Evolutionary conservation across 768 basidiomycete species (phyloP).

Genomic region (Termitomyces sp.): DNA sequence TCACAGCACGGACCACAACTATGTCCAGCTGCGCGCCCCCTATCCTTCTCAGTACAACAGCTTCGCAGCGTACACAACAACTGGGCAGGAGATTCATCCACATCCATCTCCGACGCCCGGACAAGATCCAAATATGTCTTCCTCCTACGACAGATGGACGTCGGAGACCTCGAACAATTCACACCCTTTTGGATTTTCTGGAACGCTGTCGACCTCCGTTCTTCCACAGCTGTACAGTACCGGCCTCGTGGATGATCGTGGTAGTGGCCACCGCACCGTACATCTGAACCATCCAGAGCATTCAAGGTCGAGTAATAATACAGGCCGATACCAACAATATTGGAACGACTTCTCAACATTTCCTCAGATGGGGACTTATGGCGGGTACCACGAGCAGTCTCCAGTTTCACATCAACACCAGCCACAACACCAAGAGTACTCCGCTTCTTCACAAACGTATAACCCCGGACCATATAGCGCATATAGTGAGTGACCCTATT

Average conservation of each 20-base stretch:
- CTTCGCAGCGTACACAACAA: constrained; percentile 7
- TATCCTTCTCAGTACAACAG: constrained; percentile 8
- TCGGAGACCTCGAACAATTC: constrained; percentile 16
- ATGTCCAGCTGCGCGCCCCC: constrained; percentile 15
- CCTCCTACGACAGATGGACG: constrained; percentile 42
- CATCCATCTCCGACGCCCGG: neutral
- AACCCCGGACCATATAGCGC: constrained; percentile 19
- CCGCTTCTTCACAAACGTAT: constrained; percentile 17
- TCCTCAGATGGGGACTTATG: constrained; percentile 40
- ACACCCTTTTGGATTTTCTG: constrained; percentile 29
- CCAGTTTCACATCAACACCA: constrained; percentile 9
- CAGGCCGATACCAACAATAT: constrained; percentile 41
- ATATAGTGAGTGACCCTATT: constrained; percentile 18
- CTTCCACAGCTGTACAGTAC: constrained; percentile 74
- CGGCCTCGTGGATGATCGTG: constrained; percentile 51
- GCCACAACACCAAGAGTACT: constrained; percentile 9
- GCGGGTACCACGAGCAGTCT: constrained; percentile 16
- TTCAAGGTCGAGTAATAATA: constrained; percentile 13
- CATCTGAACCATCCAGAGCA: constrained; percentile 7
- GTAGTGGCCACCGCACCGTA: neutral
- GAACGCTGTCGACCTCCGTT: constrained; percentile 62
- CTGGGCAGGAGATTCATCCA: constrained; percentile 4
- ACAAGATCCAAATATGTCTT: neutral
- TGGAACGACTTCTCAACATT: constrained; percentile 54
- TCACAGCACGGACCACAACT: constrained; percentile 4